Base-by-base conservation (phyloP, 306 rosid species). In the Dalbergia cultrata region DNA sequence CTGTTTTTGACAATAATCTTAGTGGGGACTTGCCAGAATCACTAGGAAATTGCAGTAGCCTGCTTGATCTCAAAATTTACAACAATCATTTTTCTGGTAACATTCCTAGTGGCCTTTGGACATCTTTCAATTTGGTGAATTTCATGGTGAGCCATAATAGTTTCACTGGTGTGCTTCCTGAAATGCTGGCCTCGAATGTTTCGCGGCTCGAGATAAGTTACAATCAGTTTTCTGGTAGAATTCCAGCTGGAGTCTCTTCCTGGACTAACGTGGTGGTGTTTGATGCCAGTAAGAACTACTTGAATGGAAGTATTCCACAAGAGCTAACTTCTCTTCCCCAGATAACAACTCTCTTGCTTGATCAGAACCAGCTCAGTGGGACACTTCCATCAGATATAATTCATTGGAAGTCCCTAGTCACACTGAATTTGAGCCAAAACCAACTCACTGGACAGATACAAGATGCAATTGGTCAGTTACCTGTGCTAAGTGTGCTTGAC, bases 281-380 rank as follows among this genome's bases (percentile, higher is more conserved):
- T 63, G 18, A 84, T 33, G 98, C 91, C 1, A 80, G 89, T 17
- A 88, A 88, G 67, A 93, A 93, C 76, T 34, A 72, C 72, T 84
- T 90, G 0, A 83, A 82, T 58, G 98, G 95, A 26, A 60, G 79
- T 60, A 84, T 93, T 72, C 94, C 97, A 74, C 78, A 44, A 71
- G 95, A 76, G 79, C 3, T 93, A 56, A 91, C 90, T 1, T 16
- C 78, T 57, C 93, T 93, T 86, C 57, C 84, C 0, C 19, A 3
- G 49, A 33, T 90, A 80, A 60, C 49, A 19, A 83, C 74, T 18
- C 87, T 93, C 26, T 45, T 13, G 37, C 97, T 93, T 33, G 80
- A 90, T 80, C 81, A 73, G 22, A 93, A 91, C 73, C 85, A 62
- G 33, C 80, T 93, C 52, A 74, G 11, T 0, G 93, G 94, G 16